These are phyloP conservation scores for Helotiales sp. DNA, from an alignment of 2,329 filamentous ascomycete genomes.

Conservation along the genomic window DNA sequence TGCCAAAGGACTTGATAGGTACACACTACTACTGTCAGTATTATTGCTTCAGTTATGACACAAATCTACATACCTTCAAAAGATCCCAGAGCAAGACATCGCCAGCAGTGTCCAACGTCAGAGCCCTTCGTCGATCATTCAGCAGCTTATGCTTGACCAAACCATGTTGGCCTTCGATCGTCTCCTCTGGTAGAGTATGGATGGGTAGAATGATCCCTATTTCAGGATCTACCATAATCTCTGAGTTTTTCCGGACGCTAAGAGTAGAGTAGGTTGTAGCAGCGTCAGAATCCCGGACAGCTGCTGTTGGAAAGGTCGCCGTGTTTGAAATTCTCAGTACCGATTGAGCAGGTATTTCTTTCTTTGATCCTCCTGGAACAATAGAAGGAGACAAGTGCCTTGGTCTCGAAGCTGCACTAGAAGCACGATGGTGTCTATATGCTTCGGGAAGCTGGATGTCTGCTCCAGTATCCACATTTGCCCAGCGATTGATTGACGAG, in stretches of 20 bases:
- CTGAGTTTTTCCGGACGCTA: conserved; percentile 57
- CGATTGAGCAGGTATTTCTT: conserved; percentile 74
- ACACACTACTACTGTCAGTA: conserved; percentile 60
- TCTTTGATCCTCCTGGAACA: conserved; percentile 43
- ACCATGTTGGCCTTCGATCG: conserved; percentile 92
- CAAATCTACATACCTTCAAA: conserved; percentile 60
- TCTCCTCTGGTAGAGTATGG: conserved; percentile 69
- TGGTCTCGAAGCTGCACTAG: conserved; percentile 43
- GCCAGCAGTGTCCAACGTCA: conserved; percentile 92
- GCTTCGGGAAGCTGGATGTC: conserved; percentile 65
- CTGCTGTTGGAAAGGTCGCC: conserved; percentile 66
- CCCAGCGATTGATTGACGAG: conserved; percentile 73
- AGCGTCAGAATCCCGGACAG: conserved; percentile 54
- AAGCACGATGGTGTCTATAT: conserved; percentile 50
- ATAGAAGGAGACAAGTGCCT: conserved; percentile 38
- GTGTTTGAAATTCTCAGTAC: conserved; percentile 84
- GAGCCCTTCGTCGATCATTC: conserved; percentile 83
- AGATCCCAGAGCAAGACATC: conserved; percentile 96
- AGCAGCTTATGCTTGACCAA: conserved; percentile 90
- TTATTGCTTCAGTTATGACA: conserved; percentile 18
- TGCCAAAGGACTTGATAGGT: conserved; percentile 89
- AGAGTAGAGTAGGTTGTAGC: conserved; percentile 49
- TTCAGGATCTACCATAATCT: conserved; percentile 52
- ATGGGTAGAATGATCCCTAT: conserved; percentile 59
- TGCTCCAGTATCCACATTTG: conserved; percentile 76